These are phyloP conservation scores for Ascochyta fabae DNA, from an alignment of 2,329 filamentous ascomycete genomes.

Conservation along the genomic window DNA sequence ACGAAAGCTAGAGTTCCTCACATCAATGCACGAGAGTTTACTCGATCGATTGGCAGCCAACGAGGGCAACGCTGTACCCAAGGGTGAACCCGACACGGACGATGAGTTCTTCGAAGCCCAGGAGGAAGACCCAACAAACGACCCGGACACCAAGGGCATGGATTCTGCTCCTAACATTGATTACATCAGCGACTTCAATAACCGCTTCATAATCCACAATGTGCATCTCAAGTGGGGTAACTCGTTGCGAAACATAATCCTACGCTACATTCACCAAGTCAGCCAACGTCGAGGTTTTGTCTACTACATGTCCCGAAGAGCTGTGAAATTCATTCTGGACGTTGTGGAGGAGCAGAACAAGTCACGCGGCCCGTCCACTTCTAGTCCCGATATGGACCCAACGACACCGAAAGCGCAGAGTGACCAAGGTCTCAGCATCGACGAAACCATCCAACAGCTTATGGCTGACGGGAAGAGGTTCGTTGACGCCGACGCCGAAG, in stretches of 20 bases:
- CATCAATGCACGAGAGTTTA: conserved; percentile 63
- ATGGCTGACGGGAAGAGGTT: conserved; percentile 84
- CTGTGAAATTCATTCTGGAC: conserved; percentile 97
- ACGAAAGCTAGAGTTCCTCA: conserved; percentile 65
- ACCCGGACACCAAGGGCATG: conserved; percentile 58
- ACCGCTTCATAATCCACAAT: conserved; percentile 97
- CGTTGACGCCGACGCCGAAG: conserved; percentile 71
- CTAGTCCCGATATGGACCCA: conserved; percentile 30
- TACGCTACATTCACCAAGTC: conserved; percentile 97
- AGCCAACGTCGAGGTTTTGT: conserved; percentile 95
- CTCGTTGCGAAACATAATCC: conserved; percentile 89
- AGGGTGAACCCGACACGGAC: conserved; percentile 51
- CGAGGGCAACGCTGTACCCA: conserved; percentile 55
- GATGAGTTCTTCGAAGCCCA: conserved; percentile 57
- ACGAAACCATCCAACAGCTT: conserved; percentile 85
- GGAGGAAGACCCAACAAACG: conserved; percentile 60
- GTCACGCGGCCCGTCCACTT: conserved; percentile 51
- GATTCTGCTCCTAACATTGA: conserved; percentile 76
- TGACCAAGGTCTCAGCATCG: conserved; percentile 70
- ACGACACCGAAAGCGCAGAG: conserved; percentile 49
- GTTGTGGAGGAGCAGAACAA: conserved; percentile 94
- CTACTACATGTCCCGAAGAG: conserved; percentile 94
- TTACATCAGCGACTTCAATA: conserved; percentile 94
- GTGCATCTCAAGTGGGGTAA: conserved; percentile 99
- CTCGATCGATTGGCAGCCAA: conserved; percentile 65